Percentiles rank a stretch among this genome's conserved stretches.
phyloP scores from a whole-genome alignment of 345 rosid species.

The Eutrema yunnanense region DNA sequence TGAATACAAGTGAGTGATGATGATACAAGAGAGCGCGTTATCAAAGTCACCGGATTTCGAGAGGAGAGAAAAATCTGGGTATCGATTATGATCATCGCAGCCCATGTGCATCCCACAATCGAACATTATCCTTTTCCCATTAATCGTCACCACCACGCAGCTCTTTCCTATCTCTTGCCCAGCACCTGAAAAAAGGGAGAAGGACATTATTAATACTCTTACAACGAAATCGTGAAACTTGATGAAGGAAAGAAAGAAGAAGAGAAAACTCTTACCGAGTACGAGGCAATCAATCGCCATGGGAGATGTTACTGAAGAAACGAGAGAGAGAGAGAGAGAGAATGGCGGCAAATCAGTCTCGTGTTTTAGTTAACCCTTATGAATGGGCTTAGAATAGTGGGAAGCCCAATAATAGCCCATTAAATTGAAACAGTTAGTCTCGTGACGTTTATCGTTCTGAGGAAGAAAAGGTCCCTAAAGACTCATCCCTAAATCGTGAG shows the following conservation, averaged over 20 bases:
- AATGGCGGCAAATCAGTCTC: constrained; percentile 14
- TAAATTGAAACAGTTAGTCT: not conserved
- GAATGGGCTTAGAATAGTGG: not conserved
- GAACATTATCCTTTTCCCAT: constrained; percentile 83
- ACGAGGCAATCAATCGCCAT: constrained; percentile 88
- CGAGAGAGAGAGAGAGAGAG: not conserved
- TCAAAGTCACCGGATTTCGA: constrained; percentile 55
- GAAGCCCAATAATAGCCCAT: constrained; percentile 13
- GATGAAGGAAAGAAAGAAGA: not conserved
- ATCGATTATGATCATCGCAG: constrained; percentile 68
- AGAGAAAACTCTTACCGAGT: constrained; percentile 40
- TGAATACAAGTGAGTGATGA: constrained; percentile 81
- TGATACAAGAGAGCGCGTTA: constrained; percentile 50
- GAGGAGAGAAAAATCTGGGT: constrained; percentile 76
- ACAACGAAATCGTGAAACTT: not conserved
- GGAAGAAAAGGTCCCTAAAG: not conserved
- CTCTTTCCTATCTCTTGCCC: constrained; percentile 98
- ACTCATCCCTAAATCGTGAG: constrained; percentile 17
- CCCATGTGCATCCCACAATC: constrained; percentile 99
- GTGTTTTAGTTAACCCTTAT: not conserved
- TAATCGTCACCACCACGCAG: constrained; percentile 82
- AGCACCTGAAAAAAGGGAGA: constrained; percentile 47
- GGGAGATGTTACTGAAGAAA: not conserved
- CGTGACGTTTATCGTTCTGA: not conserved
- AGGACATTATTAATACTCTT: not conserved